Base-by-base conservation (phyloP, 176 grass and related monocot genomes). In the Dactylis glomerata region DNA sequence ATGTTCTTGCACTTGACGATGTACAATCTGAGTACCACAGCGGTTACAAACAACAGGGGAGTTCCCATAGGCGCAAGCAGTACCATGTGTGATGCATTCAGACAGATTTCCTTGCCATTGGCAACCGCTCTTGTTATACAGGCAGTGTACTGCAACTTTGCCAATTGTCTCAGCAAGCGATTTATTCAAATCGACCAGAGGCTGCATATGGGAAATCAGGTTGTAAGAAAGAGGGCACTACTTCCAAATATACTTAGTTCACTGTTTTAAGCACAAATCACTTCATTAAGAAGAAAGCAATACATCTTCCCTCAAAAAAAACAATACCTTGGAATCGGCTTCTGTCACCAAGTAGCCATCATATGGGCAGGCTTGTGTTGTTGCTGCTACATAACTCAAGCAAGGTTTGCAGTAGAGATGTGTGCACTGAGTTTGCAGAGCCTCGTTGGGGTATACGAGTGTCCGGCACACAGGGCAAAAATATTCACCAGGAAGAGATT, bases 391-490 rank as follows among this genome's bases (percentile, higher is more conserved):
- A 83, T 99, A 95, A 66, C 93, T 71, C 80, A 99, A 95, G 84
- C 97, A 96, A 51, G 93, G 84, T 88, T 99, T 96, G 82, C 97
- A 99, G 79, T 99, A 99, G n/a, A 99, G 88, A 96, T 99, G 97
- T 19, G 97, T 99, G 86, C 96, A 99, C 56, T 92, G 93, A 79
- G 88, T 32, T 91, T 99, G 97, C 46, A 99, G 45, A 38, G 97
- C 93, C 76, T 99, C 93, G 22, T 83, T 94, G 23, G 97, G 97
- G 79, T 92, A 96, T 80, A 99, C 38, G 34, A 99, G 88, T 37
- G 97, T 99, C 23, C 93, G 97, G n/a, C 97, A 99, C 71, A 99
- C 97, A 83, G 97, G 97, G 42, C 97, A 99, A 63, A 99, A 99
- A 91, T 99, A 99, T 94, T 99, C 97, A 38, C 93, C 93, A 78